Evolutionary conservation across 495 filamentous ascomycete species (phyloP).

Genomic region (Tuber magnatum): DNA sequence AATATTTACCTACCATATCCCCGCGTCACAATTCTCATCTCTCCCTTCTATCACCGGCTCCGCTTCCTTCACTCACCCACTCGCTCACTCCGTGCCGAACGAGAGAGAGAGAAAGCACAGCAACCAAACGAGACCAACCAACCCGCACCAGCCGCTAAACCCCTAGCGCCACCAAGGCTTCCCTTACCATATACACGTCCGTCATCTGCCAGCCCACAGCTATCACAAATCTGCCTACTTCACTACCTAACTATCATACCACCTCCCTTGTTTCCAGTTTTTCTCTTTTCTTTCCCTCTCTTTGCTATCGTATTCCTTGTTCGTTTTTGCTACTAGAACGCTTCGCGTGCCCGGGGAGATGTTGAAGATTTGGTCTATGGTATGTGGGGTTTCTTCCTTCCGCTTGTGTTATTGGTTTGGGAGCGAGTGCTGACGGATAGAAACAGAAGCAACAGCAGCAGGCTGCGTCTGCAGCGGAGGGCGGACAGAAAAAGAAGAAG

Average conservation of each 20-base stretch:
- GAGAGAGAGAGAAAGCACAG: not conserved
- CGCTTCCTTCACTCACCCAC: not conserved
- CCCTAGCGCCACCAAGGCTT: not conserved
- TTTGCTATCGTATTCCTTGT: slow-evolving; percentile 1
- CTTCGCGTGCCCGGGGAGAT: slow-evolving; percentile 46
- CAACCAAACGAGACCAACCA: not conserved
- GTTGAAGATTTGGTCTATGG: slow-evolving; percentile 99
- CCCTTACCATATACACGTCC: not conserved
- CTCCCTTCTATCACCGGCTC: not conserved
- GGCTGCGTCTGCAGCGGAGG: slow-evolving; percentile 77
- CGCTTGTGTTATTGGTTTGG: not conserved
- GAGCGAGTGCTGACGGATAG: slow-evolving; percentile 20
- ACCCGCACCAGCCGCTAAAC: not conserved
- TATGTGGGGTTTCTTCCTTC: slow-evolving; percentile 44
- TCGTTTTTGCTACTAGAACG: not conserved
- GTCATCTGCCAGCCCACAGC: not conserved
- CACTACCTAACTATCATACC: slow-evolving; percentile 4
- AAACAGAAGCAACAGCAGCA: slow-evolving; percentile 87
- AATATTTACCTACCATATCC: not conserved
- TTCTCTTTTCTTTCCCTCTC: not conserved
- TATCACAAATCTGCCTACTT: not conserved
- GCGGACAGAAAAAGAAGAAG: slow-evolving; percentile 87
- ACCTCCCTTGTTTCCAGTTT: not conserved
- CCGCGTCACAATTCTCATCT: not conserved
- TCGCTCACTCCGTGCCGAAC: not conserved